Evolutionary conservation across 2,329 filamentous ascomycete species (phyloP), one percentile per base, ranked within the genome.

Genomic region (Dryadomyces sulphureus): DNA sequence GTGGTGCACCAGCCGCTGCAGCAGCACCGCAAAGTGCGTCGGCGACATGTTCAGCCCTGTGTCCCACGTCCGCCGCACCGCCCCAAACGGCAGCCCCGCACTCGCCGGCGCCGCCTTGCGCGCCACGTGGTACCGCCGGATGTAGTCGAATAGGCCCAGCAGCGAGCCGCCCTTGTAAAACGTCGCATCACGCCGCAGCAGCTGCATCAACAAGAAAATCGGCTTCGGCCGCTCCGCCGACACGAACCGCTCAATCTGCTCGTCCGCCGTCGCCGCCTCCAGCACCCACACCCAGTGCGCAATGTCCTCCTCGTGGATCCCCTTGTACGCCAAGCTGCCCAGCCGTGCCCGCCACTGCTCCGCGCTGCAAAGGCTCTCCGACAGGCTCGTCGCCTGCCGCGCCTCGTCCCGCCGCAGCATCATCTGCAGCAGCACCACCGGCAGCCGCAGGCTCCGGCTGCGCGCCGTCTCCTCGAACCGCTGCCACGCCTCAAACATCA

Each of bases 201-300:
- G 51, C 22, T 64, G 48, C 21, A 59, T 52, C 2, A 66, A 51
- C 7, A 69, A 50, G 32, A 69, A 69, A 4, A 64, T 49, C 3
- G 66, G 66, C 46, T 63, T 65, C 7, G 55, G 58, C 8, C 49
- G 52, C 21, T 60, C 53, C 21, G 12, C 32, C 1, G 57, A 59
- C 35, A 64, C 43, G 20, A 68, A 58, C 11, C 65, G 60, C 39
- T 59, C 51, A 7, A 64, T 54, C 14, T 60, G 60, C 36, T 43
- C 52, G 45, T 67, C 65, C 7, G 59, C 57, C 41, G 59, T 52
- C 7, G 57, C 48, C 0, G 56, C 61, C 0, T 55, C 57, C 17
- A 69, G 41, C 21, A 69, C 64, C 64, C 63, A 67, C 36, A 62
- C 46, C 65, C 66, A 68, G 35, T 62, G 60, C 12, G 59, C 57